Evolutionary conservation across 768 basidiomycete genomes (phyloP).

Genomic region (Leccinum ochraceum): DNA sequence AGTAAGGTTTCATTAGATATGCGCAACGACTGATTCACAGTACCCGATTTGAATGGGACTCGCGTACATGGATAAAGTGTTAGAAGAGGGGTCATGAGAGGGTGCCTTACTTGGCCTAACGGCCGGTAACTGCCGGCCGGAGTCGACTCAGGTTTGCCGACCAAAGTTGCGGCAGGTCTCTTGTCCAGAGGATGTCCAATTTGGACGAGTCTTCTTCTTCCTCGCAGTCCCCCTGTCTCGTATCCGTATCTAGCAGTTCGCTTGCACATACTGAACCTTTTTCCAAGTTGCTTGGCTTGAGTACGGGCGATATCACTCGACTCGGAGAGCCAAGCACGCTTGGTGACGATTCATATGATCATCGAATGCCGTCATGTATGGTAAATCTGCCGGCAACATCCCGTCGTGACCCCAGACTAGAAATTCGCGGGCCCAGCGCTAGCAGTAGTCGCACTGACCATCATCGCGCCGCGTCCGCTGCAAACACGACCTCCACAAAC

Average conservation of each 20-base stretch:
- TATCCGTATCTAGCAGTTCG: not conserved
- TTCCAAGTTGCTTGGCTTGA: not conserved
- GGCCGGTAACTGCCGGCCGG: not conserved
- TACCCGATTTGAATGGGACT: too few species aligned
- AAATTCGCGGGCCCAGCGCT: not conserved
- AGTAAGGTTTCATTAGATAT: not conserved
- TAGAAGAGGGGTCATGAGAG: too few species aligned
- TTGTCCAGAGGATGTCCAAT: not conserved
- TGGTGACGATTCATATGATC: not conserved
- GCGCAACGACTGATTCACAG: not conserved
- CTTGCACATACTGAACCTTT: not conserved
- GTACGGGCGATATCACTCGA: not conserved
- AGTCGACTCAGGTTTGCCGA: not conserved
- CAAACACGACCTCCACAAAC: constrained; percentile 9
- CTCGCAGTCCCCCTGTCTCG: not conserved
- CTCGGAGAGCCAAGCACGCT: not conserved
- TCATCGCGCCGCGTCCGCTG: not conserved
- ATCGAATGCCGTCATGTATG: constrained; percentile 19
- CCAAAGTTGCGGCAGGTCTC: not conserved
- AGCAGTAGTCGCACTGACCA: not conserved
- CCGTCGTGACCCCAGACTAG: not conserved
- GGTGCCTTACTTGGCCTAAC: too few species aligned
- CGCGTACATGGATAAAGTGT: too few species aligned
- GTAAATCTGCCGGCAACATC: constrained; percentile 1
- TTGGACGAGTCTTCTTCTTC: not conserved